A percentile compares a stretch with the other conserved stretches of the same genome.
These are phyloP conservation scores for Chernovozyma sophiae-reginae DNA, from an alignment of 1,139 yeast species.

Conservation along the genomic window DNA sequence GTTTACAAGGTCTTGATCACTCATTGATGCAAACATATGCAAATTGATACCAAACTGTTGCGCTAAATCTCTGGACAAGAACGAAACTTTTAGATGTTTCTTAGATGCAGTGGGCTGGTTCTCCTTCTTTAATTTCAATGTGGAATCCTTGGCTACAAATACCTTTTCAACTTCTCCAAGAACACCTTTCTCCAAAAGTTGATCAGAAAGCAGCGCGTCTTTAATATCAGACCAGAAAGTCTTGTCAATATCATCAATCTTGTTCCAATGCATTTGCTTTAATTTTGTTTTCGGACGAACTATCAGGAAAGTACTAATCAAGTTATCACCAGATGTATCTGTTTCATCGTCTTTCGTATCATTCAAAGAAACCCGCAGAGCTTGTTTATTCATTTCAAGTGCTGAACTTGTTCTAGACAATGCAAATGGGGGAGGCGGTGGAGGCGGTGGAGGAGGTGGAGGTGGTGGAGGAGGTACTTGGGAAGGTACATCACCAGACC, in stretches of 20 bases:
- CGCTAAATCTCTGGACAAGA: slow-evolving; percentile 75
- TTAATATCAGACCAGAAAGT: slow-evolving; percentile 78
- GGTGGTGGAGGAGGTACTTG: slow-evolving; percentile 9
- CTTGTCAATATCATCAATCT: slow-evolving; percentile 60
- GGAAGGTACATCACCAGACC: not conserved
- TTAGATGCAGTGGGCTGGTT: slow-evolving; percentile 15
- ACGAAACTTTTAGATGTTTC: slow-evolving; percentile 46
- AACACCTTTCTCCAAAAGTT: slow-evolving; percentile 65
- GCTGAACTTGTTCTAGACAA: not conserved
- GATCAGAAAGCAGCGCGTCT: slow-evolving; percentile 45
- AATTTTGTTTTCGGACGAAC: slow-evolving; percentile 58
- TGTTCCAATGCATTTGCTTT: slow-evolving; percentile 97
- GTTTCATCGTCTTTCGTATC: not conserved
- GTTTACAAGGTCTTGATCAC: slow-evolving; percentile 59
- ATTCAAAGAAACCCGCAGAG: not conserved
- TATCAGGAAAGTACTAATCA: not conserved
- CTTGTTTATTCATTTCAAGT: not conserved
- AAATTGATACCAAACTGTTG: slow-evolving; percentile 87
- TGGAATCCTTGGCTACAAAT: slow-evolving; percentile 63
- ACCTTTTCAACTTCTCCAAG: slow-evolving; percentile 71
- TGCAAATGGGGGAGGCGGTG: slow-evolving; percentile 12
- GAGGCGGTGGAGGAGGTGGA: slow-evolving; percentile 10
- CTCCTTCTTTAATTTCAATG: slow-evolving; percentile 37
- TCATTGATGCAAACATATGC: slow-evolving; percentile 65
- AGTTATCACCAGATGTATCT: not conserved